Conservation (phyloP, 306 rosid species). For the Nissolia schottii region DNA sequence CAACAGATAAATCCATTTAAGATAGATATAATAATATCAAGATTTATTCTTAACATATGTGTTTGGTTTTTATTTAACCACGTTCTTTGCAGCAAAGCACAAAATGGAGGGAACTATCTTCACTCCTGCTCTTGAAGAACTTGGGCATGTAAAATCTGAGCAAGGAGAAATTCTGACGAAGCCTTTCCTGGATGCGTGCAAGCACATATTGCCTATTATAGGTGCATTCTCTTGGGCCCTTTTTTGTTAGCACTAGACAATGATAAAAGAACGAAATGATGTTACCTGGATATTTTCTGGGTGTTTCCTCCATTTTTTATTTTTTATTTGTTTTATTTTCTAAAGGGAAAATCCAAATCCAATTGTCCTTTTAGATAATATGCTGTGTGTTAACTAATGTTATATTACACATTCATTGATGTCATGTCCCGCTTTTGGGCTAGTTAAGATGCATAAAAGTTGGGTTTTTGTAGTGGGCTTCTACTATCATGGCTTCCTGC, state of each 20-base stretch:
- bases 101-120: conserved; percentile 77
- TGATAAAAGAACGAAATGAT: not conserved
- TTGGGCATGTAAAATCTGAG: conserved; percentile 59
- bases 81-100: conserved; percentile 35
- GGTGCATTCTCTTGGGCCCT: conserved; percentile 41
- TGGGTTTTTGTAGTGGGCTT: not conserved
- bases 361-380: not conserved
- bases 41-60: too few species aligned
- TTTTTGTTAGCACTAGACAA: not conserved
- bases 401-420: not conserved
- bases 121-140: conserved; percentile 74
- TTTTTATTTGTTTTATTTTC: not conserved
- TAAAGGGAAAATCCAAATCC: not conserved
- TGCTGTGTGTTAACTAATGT: not conserved
- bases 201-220: conserved; percentile 78
- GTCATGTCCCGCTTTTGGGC: not conserved
- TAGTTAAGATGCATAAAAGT: not conserved
- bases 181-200: conserved; percentile 94
- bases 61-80: not conserved
- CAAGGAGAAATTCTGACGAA: conserved; percentile 66
- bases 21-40: too few species aligned
- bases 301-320: not conserved
- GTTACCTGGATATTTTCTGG: not conserved
- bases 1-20: too few species aligned
- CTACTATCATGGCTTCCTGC: not conserved